Conservation (phyloP, 2,329 filamentous ascomycete genomes). For the Fusarium foetens region DNA sequence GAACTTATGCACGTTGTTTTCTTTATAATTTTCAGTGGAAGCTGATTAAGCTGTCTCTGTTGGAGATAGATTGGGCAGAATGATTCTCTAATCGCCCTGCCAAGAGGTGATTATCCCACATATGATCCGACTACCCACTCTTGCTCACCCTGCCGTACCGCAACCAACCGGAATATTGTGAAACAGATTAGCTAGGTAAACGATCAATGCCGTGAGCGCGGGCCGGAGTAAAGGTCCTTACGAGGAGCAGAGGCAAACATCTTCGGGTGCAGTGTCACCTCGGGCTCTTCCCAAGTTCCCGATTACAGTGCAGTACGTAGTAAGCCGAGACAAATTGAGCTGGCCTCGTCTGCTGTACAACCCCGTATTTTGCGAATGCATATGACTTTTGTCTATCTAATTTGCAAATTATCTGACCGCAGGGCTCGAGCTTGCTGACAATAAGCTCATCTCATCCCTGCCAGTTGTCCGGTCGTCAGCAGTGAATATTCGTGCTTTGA, state of each 20-base stretch:
- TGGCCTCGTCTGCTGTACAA: constrained; percentile 15
- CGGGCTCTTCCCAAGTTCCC: background rate
- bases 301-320: background rate
- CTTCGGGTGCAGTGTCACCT: constrained; percentile 7
- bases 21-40: background rate
- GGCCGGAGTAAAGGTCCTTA: constrained; percentile 2
- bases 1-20: background rate
- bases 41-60: background rate
- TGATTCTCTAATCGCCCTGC: background rate
- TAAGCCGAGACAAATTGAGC: background rate
- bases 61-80: constrained; percentile 1
- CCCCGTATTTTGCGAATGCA: constrained; percentile 11
- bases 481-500: background rate
- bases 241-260: background rate
- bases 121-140: constrained; percentile 30
- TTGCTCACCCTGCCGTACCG: background rate
- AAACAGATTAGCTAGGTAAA: constrained; percentile 17
- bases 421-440: background rate
- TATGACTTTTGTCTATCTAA: background rate
- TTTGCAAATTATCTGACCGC: constrained; percentile 6
- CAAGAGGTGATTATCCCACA: constrained; percentile 26
- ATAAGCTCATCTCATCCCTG: constrained; percentile 5
- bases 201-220: constrained; percentile 21
- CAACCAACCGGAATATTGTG: constrained; percentile 26
- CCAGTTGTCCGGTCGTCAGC: background rate